These are phyloP conservation scores for Scheffersomyces stambukii DNA, from an alignment of 1,139 yeast species.

Conservation along the genomic window DNA sequence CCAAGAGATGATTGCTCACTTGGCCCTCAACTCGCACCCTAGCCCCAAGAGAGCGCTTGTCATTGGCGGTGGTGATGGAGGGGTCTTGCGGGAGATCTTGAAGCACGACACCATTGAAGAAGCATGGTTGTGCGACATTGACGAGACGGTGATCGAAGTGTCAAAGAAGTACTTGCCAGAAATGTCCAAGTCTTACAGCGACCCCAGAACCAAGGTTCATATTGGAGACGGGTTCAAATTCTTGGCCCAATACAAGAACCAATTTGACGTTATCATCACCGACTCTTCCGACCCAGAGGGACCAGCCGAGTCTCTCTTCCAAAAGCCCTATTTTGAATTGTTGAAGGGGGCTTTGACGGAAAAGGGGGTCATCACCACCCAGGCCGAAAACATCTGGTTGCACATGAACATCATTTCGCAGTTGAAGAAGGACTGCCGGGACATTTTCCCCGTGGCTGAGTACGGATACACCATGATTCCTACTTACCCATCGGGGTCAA, in stretches of 20 bases:
- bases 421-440: constrained; percentile 68
- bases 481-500: constrained; percentile 90
- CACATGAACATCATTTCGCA: constrained; percentile 76
- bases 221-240: constrained; percentile 93
- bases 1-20: constrained; percentile 93
- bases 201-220: constrained; percentile 78
- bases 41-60: constrained; percentile 86
- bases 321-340: constrained; percentile 78
- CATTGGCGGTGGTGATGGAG: constrained; percentile 97
- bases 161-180: constrained; percentile 81
- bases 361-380: constrained; percentile 87
- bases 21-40: constrained; percentile 86
- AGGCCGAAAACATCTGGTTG: constrained; percentile 88
- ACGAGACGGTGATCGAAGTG: constrained; percentile 80
- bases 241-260: constrained; percentile 63
- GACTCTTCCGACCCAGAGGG: constrained; percentile 98
- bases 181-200: constrained; percentile 73
- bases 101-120: constrained; percentile 80
- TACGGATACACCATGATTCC: constrained; percentile 89
- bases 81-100: constrained; percentile 87
- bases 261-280: constrained; percentile 86
- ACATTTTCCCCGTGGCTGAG: constrained; percentile 83
- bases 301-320: constrained; percentile 88
- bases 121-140: constrained; percentile 89
- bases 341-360: constrained; percentile 75